Percentiles rank a stretch among this genome's conserved stretches.
Evolutionary conservation across 495 filamentous ascomycete species (phyloP).

Genomic region (Aspergillus campestris): DNA sequence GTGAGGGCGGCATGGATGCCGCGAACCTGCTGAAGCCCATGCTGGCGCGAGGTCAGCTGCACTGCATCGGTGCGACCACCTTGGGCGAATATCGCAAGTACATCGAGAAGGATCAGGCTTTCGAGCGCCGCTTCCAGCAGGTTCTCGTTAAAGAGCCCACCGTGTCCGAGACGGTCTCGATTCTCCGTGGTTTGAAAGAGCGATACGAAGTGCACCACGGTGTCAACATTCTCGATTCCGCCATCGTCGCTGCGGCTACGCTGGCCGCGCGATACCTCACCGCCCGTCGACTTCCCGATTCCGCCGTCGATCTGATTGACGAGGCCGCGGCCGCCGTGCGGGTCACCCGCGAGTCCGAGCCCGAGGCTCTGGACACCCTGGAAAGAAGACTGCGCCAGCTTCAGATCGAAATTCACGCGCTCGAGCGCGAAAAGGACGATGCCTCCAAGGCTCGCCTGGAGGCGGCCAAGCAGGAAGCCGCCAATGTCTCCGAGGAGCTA

Average conservation of each 20-base stretch:
- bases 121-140: constrained; percentile 97
- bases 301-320: constrained; percentile 91
- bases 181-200: constrained; percentile 92
- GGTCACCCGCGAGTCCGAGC: constrained; percentile 90
- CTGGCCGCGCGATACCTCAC: constrained; percentile 90
- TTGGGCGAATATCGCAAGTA: constrained; percentile 95
- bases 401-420: constrained; percentile 91
- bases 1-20: constrained; percentile 97
- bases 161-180: constrained; percentile 86
- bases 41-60: constrained; percentile 89
- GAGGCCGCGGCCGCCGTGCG: constrained; percentile 92
- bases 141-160: constrained; percentile 90
- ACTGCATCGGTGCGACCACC: constrained; percentile 96
- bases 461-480: constrained; percentile 77
- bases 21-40: constrained; percentile 96
- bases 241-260: constrained; percentile 83
- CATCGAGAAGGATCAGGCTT: constrained; percentile 96
- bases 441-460: constrained; percentile 74
- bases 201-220: constrained; percentile 97
- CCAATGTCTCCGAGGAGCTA: constrained; percentile 87
- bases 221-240: constrained; percentile 88
- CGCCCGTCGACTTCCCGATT: constrained; percentile 82
- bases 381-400: constrained; percentile 83
- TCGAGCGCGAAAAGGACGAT: constrained; percentile 90
- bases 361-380: constrained; percentile 86